A percentile compares a stretch with the other conserved stretches of the same genome.
Conservation (phyloP, 768 basidiomycete species). For the Auriscalpium microsporum region DNA sequence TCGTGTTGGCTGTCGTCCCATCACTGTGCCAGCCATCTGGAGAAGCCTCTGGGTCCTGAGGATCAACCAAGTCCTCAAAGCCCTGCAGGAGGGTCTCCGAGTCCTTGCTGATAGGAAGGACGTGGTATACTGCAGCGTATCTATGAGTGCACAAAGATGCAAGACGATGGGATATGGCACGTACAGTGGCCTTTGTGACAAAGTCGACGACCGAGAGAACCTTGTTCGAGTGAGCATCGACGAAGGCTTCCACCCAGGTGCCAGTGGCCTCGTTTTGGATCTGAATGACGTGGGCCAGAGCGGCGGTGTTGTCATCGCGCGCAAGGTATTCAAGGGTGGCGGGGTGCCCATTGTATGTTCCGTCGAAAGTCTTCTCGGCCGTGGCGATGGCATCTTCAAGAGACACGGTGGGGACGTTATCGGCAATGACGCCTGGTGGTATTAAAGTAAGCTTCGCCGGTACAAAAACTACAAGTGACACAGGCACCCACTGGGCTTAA, state of each 20-base stretch:
- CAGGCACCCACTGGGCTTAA: conserved; percentile 30
- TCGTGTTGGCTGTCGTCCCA: conserved; percentile 26
- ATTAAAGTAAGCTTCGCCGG: neutral
- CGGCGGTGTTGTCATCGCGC: conserved; percentile 29
- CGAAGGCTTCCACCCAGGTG: conserved; percentile 49
- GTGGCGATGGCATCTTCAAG: conserved; percentile 27
- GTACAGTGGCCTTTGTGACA: conserved; percentile 34
- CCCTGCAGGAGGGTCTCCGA: conserved; percentile 43
- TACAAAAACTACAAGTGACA: neutral
- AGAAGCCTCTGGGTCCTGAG: conserved; percentile 45
- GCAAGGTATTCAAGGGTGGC: conserved; percentile 34
- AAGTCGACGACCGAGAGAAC: conserved; percentile 45
- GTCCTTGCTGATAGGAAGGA: conserved; percentile 43
- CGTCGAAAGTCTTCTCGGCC: conserved; percentile 28
- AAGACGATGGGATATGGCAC: conserved; percentile 7
- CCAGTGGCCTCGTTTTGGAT: conserved; percentile 33
- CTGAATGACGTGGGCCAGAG: conserved; percentile 35
- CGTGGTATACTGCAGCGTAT: conserved; percentile 33
- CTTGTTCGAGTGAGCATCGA: conserved; percentile 46
- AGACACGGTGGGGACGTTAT: conserved; percentile 30
- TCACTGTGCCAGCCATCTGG: conserved; percentile 48
- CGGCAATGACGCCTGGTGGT: conserved; percentile 18
- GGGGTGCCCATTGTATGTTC: conserved; percentile 33
- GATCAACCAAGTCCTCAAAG: conserved; percentile 39
- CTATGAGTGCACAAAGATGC: neutral